Evolutionary conservation across 2,329 filamentous ascomycete genomes (phyloP).

Genomic region (Tetracladium maxilliforme): DNA sequence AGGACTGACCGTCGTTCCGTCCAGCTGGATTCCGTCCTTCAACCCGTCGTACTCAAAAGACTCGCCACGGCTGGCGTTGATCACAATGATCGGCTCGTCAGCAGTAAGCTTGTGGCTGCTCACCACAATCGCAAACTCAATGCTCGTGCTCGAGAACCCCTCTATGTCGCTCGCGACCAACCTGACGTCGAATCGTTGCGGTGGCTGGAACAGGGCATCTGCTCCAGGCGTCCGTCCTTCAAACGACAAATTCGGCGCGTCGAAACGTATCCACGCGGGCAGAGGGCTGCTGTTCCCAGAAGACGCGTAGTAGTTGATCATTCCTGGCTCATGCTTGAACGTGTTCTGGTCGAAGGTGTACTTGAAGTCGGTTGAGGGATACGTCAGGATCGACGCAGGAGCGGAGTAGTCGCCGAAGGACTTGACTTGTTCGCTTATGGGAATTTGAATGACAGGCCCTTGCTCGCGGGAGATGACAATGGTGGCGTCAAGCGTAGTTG

Average conservation of each 20-base stretch:
- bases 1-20: conserved; percentile 32
- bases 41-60: conserved; percentile 37
- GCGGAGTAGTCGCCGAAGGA: conserved; percentile 43
- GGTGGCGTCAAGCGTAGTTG: conserved; percentile 48
- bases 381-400: conserved; percentile 41
- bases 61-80: conserved; percentile 40
- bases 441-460: conserved; percentile 36
- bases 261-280: conserved; percentile 74
- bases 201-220: conserved; percentile 46
- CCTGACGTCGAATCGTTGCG: conserved; percentile 57
- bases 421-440: conserved; percentile 41
- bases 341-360: conserved; percentile 41
- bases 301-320: conserved; percentile 61
- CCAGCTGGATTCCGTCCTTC: conserved; percentile 35
- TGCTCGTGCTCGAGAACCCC: conserved; percentile 56
- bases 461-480: conserved; percentile 50
- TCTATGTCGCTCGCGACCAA: conserved; percentile 66
- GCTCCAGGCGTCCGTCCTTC: conserved; percentile 54
- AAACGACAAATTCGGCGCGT: conserved; percentile 48
- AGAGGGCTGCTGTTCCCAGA: conserved; percentile 67
- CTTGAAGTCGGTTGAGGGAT: conserved; percentile 35
- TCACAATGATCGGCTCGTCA: conserved; percentile 34
- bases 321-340: conserved; percentile 31
- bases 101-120: conserved; percentile 56
- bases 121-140: conserved; percentile 58